Conservation (phyloP, 2,329 filamentous ascomycete species). For the Metarhizium robertsii region DNA sequence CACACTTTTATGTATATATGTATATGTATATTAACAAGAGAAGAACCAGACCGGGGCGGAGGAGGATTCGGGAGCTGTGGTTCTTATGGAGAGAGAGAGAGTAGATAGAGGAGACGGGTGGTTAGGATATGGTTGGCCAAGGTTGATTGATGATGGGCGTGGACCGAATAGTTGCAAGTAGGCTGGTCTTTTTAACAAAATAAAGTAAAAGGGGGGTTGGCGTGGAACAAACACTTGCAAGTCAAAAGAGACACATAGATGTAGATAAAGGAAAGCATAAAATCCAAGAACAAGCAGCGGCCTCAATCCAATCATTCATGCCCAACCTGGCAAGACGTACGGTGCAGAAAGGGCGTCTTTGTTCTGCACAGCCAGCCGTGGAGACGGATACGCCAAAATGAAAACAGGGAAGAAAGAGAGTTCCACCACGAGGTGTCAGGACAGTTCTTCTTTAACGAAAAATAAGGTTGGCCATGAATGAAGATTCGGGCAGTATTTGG, state of each 20-base stretch:
- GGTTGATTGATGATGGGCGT: too few species aligned
- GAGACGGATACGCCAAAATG: neutral
- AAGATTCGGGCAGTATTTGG: neutral
- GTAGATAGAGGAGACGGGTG: too few species aligned
- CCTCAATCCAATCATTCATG: neutral
- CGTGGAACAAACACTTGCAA: neutral
- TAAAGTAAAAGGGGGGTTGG: too few species aligned
- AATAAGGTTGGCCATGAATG: neutral
- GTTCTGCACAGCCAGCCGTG: slow-evolving; percentile 3
- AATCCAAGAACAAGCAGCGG: neutral
- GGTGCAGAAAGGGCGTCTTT: neutral
- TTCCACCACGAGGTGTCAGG: neutral
- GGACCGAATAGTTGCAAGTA: too few species aligned
- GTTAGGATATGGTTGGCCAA: too few species aligned
- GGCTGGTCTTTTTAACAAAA: too few species aligned
- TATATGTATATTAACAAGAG: neutral
- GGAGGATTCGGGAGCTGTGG: too few species aligned
- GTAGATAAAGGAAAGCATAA: neutral
- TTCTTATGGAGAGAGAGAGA: too few species aligned
- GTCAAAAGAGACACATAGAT: neutral
- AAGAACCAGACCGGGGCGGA: neutral
- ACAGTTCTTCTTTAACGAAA: neutral
- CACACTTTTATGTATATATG: neutral
- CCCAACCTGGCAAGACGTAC: neutral
- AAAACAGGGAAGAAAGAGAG: neutral